Percentiles rank a stretch among this genome's conserved stretches.
Conservation (phyloP, 306 rosid species). For the Carpinus viminea region DNA sequence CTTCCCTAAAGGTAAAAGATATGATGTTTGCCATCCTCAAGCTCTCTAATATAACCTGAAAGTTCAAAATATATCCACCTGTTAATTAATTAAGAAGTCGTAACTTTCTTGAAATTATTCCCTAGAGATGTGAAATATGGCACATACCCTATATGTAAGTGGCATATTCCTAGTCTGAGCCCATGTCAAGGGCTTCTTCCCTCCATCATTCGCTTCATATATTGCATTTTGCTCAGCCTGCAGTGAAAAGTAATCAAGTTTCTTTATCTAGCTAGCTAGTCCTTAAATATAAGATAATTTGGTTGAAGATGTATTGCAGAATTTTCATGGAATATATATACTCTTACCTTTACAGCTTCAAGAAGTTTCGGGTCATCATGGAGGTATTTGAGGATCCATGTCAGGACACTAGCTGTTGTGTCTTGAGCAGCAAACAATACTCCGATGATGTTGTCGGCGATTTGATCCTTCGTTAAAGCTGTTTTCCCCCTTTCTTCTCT, state of each 20-base stretch:
- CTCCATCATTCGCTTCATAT: slow-evolving; percentile 56
- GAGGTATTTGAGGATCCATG: slow-evolving; percentile 92
- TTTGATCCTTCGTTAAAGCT: slow-evolving; percentile 54
- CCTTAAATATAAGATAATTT: neutral
- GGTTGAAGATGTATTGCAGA: slow-evolving; percentile 25
- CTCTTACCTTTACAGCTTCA: slow-evolving; percentile 58
- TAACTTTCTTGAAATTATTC: slow-evolving; percentile 12
- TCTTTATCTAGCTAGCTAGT: neutral
- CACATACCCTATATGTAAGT: slow-evolving; percentile 53
- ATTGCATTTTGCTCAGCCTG: slow-evolving; percentile 76
- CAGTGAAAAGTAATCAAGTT: slow-evolving; percentile 16
- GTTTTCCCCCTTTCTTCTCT: slow-evolving; percentile 48
- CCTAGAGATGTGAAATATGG: neutral
- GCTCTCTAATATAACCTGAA: slow-evolving; percentile 82
- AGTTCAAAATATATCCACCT: slow-evolving; percentile 11
- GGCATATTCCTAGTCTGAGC: slow-evolving; percentile 74
- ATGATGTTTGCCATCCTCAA: slow-evolving; percentile 87
- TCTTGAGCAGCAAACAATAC: slow-evolving; percentile 94
- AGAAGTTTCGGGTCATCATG: slow-evolving; percentile 79
- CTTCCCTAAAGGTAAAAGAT: slow-evolving; percentile 89
- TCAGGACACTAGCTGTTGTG: slow-evolving; percentile 85
- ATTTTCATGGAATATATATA: neutral
- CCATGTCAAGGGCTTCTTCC: slow-evolving; percentile 70
- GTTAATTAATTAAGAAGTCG: neutral
- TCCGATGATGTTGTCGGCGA: slow-evolving; percentile 90